Evolutionary conservation across 148 eudicot species (phyloP), one percentile per base, ranked within the genome.

Genomic region (Rhododendron ferrugineum): DNA sequence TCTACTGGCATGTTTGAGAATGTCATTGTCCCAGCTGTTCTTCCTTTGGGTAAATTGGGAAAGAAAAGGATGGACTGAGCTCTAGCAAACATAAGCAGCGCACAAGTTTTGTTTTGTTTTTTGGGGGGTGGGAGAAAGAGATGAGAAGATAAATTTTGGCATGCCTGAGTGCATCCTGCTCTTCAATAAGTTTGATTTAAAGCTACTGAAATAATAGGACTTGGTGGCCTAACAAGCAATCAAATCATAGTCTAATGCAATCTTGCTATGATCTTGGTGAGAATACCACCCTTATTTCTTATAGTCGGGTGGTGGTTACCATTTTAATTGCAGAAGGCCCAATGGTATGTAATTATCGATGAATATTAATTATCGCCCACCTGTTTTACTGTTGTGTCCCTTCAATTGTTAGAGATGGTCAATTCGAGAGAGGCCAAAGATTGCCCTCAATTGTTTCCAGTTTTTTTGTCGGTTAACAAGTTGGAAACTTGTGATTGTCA

Each of bases 401-500:
- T 66, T 66, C 15, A 66, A 26, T 11, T 66, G 16, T 68, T 30
- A 28, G 74, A 13, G 16, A 62, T 9, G 0, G 68, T 4, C 73
- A 68, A 26, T 28, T 70, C 40, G 2, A 78, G 56, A 40, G 23
- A 37, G 49, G 66, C 34, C 15, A n/a, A 8, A 64, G 8, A 8
- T 11, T 54, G 40, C 36, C 3, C 37, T 11, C 66, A 22, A 18
- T 79, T 78, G 28, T 11, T 42, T 62, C 44, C 73, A n/a, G 11
- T 16, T 77, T 62, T 50, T 66, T 78, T 52, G 18, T 22, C 10
- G 20, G 44, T 22, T 20, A 56, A 49, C 26, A 30, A 79, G 73
- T 49, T n/a, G 34, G 34, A 13, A n/a, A 15, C 14, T 68, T 47
- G 46, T 62, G 20, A 28, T 11, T 82, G 64, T 70, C 93, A 96